Percentiles rank a stretch among this genome's conserved stretches.
Conservation (phyloP, 2,329 filamentous ascomycete species). For the Penicillium sp. region DNA sequence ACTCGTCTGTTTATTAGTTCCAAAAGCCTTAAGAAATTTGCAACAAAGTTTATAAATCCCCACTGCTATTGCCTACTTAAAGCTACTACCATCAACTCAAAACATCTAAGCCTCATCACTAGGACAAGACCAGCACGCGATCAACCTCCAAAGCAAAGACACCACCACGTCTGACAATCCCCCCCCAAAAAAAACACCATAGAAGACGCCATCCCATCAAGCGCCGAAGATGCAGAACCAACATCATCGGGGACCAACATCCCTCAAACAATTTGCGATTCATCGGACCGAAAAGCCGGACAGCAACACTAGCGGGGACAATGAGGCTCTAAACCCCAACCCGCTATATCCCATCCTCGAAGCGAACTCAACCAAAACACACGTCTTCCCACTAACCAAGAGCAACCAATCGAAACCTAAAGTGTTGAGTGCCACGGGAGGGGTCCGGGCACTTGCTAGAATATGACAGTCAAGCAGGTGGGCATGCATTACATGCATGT, state of each 20-base stretch:
- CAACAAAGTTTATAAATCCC: background rate
- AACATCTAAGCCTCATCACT: background rate
- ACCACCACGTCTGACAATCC: background rate
- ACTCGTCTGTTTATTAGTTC: background rate
- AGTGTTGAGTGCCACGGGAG: background rate
- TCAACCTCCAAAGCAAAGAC: background rate
- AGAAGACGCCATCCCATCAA: background rate
- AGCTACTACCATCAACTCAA: background rate
- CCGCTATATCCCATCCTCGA: background rate
- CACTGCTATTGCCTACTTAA: no score
- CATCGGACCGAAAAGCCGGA: background rate
- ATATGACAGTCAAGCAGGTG: background rate
- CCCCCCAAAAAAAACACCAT: background rate
- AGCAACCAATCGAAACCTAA: background rate
- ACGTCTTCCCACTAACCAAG: background rate
- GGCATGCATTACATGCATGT: constrained; percentile 1
- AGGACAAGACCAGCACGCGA: background rate
- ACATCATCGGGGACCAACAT: background rate
- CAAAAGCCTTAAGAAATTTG: background rate
- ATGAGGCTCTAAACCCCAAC: background rate
- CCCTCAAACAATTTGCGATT: background rate
- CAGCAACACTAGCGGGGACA: background rate
- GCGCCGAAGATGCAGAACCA: background rate
- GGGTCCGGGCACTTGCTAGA: background rate
- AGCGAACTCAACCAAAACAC: background rate